phyloP scores from a whole-genome alignment of 495 filamentous ascomycete species.

The Friedmanniomyces simplex region DNA sequence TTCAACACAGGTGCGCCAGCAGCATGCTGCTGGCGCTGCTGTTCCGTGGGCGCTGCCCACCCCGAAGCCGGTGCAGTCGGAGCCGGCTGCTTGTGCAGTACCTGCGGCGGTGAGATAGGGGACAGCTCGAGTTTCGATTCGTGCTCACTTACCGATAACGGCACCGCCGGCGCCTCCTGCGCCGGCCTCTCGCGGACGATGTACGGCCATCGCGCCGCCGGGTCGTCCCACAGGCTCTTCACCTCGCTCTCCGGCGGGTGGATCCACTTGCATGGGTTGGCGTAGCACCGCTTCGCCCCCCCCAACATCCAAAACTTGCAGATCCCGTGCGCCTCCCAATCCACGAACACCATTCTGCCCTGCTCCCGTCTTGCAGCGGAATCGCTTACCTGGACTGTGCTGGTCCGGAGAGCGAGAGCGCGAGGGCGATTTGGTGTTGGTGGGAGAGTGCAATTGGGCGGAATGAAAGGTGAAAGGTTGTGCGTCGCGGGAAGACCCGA shows the following conservation, averaged over 20 bases:
- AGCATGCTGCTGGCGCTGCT: not conserved
- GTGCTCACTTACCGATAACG: not conserved
- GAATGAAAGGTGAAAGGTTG: not conserved
- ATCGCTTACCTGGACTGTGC: not conserved
- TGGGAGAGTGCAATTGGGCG: not conserved
- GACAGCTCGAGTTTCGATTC: not conserved
- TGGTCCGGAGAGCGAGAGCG: not conserved
- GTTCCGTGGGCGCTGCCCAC: not conserved
- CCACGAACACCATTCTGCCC: slow-evolving; percentile 10
- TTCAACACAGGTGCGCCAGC: too few relatives aligned
- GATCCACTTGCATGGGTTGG: not conserved
- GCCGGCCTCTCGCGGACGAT: not conserved
- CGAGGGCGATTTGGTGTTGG: not conserved
- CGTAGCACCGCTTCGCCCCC: not conserved
- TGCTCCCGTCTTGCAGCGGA: not conserved
- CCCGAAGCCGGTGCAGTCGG: not conserved
- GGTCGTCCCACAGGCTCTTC: not conserved
- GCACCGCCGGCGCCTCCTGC: not conserved
- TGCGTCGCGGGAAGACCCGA: not conserved
- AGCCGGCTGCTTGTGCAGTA: not conserved
- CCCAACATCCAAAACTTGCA: slow-evolving; percentile 16
- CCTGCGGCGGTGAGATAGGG: not conserved
- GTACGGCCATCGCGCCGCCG: not conserved
- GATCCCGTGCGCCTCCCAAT: slow-evolving; percentile 14
- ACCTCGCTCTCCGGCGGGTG: slow-evolving; percentile 1